Base-by-base conservation (phyloP, 2,329 filamentous ascomycete genomes). In the Phoma herbarum region DNA sequence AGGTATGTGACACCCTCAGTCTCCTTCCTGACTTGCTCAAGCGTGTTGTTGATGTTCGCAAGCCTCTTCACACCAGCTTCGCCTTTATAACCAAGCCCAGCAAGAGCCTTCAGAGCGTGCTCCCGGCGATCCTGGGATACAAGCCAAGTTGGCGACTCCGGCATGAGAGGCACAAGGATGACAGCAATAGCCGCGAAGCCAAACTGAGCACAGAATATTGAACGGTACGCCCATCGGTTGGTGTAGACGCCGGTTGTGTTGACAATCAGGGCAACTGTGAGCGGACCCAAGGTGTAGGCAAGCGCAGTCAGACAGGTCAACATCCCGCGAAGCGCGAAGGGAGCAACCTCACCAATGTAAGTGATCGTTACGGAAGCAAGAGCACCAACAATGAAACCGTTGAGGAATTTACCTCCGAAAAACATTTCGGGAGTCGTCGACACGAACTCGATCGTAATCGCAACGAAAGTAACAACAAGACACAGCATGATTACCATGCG, bases 1-100 rank as follows among this genome's bases (percentile, higher is more conserved):
- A 85, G 77, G 75, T 94, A 96, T 42, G 84, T 88, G 9, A 89
- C 85, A 39, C 91, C 91, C 33, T 37, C 12, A 43, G 64, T 70
- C 59, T 81, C 77, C 35, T 55, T 48, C 59, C 31, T 33, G 31
- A 33, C 31, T 33, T 33, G 31, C 31, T 33, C 31, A 8, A 33
- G 9, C 14, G 31, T 33, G 31, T 33, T 33, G 31, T 33, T 33
- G 31, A 33, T 33, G 12, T 33, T 33, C 31, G 31, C 31, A 5
- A 33, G 31, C 9, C 12, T 33, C 14, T 33, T 33, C 31, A 14
- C 31, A 33, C 31, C 14, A 16, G 31, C 31, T 7, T 33, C 31
- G 7, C 31, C 31, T 14, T 33, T 33, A 14, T 33, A 33, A 14
- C 31, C 31, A n/a, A 33, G 31, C 2, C 31, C 31, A 33, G 14